Base-by-base conservation (phyloP, 2,329 filamentous ascomycete genomes). In the Hypoxylon sp. region DNA sequence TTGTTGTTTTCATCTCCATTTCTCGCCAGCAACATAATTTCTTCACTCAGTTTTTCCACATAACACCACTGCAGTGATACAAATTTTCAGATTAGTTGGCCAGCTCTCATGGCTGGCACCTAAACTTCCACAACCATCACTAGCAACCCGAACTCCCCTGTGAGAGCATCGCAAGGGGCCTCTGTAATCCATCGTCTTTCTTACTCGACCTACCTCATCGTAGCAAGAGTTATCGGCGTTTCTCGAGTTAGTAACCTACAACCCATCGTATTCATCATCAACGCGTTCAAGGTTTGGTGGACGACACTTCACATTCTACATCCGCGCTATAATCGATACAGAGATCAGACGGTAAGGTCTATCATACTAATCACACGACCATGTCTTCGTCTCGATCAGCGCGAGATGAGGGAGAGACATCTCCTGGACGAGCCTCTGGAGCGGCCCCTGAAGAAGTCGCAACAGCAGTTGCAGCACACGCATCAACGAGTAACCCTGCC, bases 31-130 rank as follows among this genome's bases (percentile, higher is more conserved):
- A 46, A 49, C 43, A 52, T 21, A 42, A 45, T 23, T 50, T n/a
- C 13, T 18, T 45, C 31, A 51, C 48, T 43, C 43, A 33, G 13
- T 51, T 48, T 27, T 51, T 35, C 43, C 26, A 48, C n/a, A n/a
- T n/a, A n/a, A n/a, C n/a, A n/a, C n/a, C n/a, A n/a, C n/a, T n/a
- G 11, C 23, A 35, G n/a, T 17, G 5, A 13, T 17, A 43, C 45
- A 46, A 38, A 37, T 23, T 29, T 41, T 20, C 11, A 31, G 27
- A 20, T 20, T 31, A 33, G 21, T 20, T 15, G 38, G 23, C 35
- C 13, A 21, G 3, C 23, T 31, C 41, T 47, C 18, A 55, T 61
- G 54, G 48, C 31, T 61, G 54, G 48, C 31, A 59, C 7, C 31
- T n/a, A 13, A 47, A 29, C 3, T 37, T 21, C 31, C 27, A 33